phyloP scores from a whole-genome alignment of 805 yeast genomes.

The Candida sithepensis region DNA sequence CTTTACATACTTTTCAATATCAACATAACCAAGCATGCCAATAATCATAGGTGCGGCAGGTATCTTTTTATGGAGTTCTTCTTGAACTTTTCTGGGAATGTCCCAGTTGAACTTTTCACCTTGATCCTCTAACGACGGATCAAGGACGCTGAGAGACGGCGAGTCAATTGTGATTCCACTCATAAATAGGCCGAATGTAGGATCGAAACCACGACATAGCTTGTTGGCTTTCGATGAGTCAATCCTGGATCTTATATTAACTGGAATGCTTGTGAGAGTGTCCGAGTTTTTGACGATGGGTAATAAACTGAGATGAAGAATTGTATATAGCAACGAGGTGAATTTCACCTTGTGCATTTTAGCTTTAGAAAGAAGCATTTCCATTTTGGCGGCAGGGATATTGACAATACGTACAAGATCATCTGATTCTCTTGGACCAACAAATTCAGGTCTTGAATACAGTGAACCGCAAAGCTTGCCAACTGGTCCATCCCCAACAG shows the following conservation, averaged over 20 bases:
- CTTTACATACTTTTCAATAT: conserved; percentile 4
- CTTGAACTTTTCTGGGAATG: conserved; percentile 11
- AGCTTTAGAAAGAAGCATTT: conserved; percentile 6
- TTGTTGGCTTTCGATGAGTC: neutral
- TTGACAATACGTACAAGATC: conserved; percentile 3
- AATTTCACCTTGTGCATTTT: conserved; percentile 15
- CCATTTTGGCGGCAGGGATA: conserved; percentile 7
- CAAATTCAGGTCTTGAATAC: conserved; percentile 4
- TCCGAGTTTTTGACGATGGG: conserved; percentile 13
- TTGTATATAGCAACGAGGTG: conserved; percentile 14
- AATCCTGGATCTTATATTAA: conserved; percentile 14
- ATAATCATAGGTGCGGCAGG: conserved; percentile 1
- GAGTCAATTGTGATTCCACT: conserved; percentile 10
- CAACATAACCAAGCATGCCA: conserved; percentile 10
- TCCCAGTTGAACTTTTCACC: conserved; percentile 13
- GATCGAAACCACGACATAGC: conserved; percentile 5
- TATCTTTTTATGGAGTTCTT: neutral
- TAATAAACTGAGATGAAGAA: conserved; percentile 9
- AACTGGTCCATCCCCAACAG: neutral
- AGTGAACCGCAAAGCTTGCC: neutral
- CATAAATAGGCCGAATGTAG: conserved; percentile 17
- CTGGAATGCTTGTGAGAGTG: conserved; percentile 16
- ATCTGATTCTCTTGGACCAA: conserved; percentile 3
- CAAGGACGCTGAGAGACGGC: conserved; percentile 13
- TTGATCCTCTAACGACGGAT: neutral